Evolutionary conservation across 306 rosid species (phyloP).

Genomic region (Ochetophila trinervis): DNA sequence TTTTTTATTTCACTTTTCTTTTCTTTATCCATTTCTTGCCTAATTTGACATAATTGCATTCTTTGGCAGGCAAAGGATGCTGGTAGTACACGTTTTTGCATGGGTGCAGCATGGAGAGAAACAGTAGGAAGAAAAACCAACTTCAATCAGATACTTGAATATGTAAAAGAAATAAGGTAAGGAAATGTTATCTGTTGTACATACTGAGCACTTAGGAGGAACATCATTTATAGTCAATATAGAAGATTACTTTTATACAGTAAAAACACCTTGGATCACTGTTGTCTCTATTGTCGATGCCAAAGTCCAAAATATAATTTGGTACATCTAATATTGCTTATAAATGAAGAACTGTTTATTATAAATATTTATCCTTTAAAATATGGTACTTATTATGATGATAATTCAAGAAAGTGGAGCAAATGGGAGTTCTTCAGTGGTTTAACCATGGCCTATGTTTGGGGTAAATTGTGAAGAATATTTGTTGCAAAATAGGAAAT

Average conservation of each 20-base stretch:
- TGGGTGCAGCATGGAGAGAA: slow-evolving; percentile 99
- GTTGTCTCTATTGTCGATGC: not conserved
- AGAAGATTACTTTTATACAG: not conserved
- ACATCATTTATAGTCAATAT: not conserved
- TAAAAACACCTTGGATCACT: not conserved
- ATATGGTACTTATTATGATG: no score
- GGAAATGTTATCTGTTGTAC: slow-evolving; percentile 6
- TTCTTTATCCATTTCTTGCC: not conserved
- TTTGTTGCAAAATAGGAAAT: no score
- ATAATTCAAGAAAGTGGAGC: no score
- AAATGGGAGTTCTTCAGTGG: no score
- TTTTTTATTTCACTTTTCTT: not conserved
- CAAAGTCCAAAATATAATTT: no score
- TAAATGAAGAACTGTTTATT: no score
- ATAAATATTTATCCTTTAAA: no score
- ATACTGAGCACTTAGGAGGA: not conserved
- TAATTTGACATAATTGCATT: slow-evolving; percentile 17
- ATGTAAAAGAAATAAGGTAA: slow-evolving; percentile 84
- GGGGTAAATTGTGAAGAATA: no score
- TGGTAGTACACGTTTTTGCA: slow-evolving; percentile 98
- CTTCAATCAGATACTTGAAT: slow-evolving; percentile 86
- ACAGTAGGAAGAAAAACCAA: slow-evolving; percentile 88
- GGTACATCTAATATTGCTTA: no score
- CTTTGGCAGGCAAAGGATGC: slow-evolving; percentile 86
- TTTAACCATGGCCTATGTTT: no score